phyloP scores from a whole-genome alignment of 164 flowering plant genomes.

The Echeveria elegans region DNA sequence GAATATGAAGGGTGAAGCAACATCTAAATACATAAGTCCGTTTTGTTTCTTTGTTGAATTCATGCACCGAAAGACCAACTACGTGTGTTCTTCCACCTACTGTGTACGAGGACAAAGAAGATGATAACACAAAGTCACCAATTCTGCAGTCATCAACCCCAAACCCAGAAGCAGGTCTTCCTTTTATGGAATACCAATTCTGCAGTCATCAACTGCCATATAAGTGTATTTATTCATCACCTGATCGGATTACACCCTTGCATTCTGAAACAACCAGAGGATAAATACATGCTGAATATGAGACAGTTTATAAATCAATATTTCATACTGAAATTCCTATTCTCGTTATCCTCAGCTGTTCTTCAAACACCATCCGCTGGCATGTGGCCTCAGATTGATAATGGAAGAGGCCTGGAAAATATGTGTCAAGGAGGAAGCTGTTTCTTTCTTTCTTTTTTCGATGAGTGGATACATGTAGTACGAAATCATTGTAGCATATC shows the following conservation, averaged over 20 bases:
- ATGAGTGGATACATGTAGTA: too few species aligned
- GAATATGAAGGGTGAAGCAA: conserved; percentile 29
- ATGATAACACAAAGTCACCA: not conserved
- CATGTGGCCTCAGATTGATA: too few species aligned
- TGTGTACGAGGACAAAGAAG: not conserved
- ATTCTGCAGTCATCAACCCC: not conserved
- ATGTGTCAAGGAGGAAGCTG: too few species aligned
- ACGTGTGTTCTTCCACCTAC: too few species aligned
- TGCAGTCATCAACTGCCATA: not conserved
- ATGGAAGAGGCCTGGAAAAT: too few species aligned
- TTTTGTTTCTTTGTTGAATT: too few species aligned
- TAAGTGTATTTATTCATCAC: not conserved
- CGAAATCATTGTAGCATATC: too few species aligned
- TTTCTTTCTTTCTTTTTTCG: too few species aligned
- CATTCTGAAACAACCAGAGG: not conserved
- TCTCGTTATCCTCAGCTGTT: too few species aligned
- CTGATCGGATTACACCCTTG: not conserved
- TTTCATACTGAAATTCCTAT: not conserved
- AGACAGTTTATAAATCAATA: not conserved
- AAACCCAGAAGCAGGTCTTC: not conserved
- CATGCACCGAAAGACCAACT: too few species aligned
- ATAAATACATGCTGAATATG: not conserved
- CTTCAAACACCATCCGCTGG: too few species aligned
- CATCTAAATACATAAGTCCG: not conserved
- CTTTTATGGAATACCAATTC: not conserved